Percentiles rank a stretch among this genome's conserved stretches.
Evolutionary conservation across 106 monocot genomes (phyloP).

Genomic region (Vanilla planifolia): DNA sequence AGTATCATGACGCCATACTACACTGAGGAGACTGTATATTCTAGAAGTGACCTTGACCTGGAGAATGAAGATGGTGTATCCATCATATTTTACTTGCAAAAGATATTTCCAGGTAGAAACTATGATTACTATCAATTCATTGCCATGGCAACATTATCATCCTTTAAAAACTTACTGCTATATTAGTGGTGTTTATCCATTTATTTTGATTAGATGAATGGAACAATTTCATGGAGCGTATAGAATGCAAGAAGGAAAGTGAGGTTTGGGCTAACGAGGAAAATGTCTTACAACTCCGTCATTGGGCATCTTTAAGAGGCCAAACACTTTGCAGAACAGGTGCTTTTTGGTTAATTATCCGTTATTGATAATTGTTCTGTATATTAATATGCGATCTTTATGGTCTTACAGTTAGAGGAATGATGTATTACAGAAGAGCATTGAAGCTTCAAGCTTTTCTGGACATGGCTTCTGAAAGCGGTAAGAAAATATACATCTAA

Average conservation of each 20-base stretch:
- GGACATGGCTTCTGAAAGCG: slow-evolving; percentile 96
- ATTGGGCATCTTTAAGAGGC: slow-evolving; percentile 93
- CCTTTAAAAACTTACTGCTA: background rate
- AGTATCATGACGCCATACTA: slow-evolving; percentile 99
- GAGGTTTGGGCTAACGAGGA: slow-evolving; percentile 95
- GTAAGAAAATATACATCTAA: slow-evolving; percentile 20
- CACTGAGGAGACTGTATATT: slow-evolving; percentile 94
- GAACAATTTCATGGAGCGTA: slow-evolving; percentile 96
- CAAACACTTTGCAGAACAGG: slow-evolving; percentile 98
- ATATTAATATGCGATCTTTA: background rate
- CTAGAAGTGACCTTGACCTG: slow-evolving; percentile 91
- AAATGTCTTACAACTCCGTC: slow-evolving; percentile 95
- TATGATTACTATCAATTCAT: background rate
- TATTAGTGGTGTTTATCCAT: background rate
- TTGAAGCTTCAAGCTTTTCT: slow-evolving; percentile 97
- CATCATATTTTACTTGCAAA: slow-evolving; percentile 94
- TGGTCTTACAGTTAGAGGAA: slow-evolving; percentile 77
- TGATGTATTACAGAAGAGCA: slow-evolving; percentile 98
- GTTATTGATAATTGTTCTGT: background rate
- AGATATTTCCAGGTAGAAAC: slow-evolving; percentile 87
- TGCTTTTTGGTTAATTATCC: slow-evolving; percentile 12
- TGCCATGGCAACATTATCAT: background rate
- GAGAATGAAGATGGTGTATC: slow-evolving; percentile 99
- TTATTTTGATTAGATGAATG: slow-evolving; percentile 68
- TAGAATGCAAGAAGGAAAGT: slow-evolving; percentile 79